Evolutionary conservation across 441 rosid genomes (phyloP), one percentile per base, ranked within the genome.

Genomic region (Corymbia citriodora): DNA sequence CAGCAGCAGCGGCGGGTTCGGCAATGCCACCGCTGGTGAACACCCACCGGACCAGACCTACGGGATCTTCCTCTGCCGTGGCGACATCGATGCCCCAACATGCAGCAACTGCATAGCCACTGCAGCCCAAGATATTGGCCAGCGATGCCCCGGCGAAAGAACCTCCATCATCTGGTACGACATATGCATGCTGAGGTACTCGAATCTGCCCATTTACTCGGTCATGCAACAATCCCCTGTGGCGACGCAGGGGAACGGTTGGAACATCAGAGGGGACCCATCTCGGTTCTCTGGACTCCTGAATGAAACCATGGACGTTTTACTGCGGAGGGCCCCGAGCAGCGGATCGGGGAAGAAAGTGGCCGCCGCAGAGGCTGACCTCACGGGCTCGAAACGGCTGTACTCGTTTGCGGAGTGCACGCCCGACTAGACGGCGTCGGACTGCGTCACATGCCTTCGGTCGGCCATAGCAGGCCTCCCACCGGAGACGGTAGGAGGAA

Each of bases 231-330:
- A 1, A 11, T 2, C 0, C 2, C 55, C 18, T 9, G 1, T 29
- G 1, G 23, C 6, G 23, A 36, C 0, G 7, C 7, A 11, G 33
- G 40, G 0, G 29, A 63, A 18, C 54, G 11, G 23, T 9, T 8
- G 1, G 18, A 88, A 88, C 49, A 82, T 50, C 54, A 9, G 61
- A 65, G 74, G n/a, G 23, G 61, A 53, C 40, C 23, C 10, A 55
- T 31, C 55, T 17, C 25, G 45, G 36, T 52, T 86, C 59, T 33
- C 31, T 15, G 23, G n/a, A 36, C 45, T 52, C 40, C 59, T 86
- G 12, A 6, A 21, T 33, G 15, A 86, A 25, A 52, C 61, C 21
- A 10, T 86, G 61, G 49, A 36, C 14, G 88, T 53, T 16, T 25
- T 86, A 25, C 25, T 29, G 21, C 45, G 16, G 9, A 86, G 9